Evolutionary conservation across 2,329 filamentous ascomycete genomes (phyloP).

Genomic region (Nothophoma quercina): DNA sequence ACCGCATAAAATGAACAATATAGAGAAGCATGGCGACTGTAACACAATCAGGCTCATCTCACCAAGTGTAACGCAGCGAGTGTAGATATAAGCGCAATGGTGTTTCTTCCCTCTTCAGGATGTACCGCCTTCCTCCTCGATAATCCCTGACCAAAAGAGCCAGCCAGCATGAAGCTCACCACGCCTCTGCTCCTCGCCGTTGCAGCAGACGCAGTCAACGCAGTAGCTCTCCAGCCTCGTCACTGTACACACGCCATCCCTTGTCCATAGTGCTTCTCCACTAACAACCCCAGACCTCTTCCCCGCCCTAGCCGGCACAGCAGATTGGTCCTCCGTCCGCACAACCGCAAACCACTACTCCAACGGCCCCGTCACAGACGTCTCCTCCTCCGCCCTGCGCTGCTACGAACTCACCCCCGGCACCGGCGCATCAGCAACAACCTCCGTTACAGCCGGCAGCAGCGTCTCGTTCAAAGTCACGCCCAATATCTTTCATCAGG

Average conservation of each 20-base stretch:
- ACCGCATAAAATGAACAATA: slow-evolving; percentile 34
- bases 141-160: background rate
- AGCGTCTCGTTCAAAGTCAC: slow-evolving; percentile 43
- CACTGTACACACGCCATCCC: slow-evolving; percentile 22
- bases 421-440: slow-evolving; percentile 23
- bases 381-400: slow-evolving; percentile 40
- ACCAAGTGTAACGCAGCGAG: slow-evolving; percentile 6
- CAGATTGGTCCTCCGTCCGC: slow-evolving; percentile 44
- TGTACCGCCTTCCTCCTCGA: background rate
- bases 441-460: slow-evolving; percentile 40
- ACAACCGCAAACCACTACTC: slow-evolving; percentile 42
- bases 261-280: background rate
- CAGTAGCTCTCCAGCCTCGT: slow-evolving; percentile 35
- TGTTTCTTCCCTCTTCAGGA: background rate
- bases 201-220: slow-evolving; percentile 27
- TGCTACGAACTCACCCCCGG: slow-evolving; percentile 43
- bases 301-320: slow-evolving; percentile 26
- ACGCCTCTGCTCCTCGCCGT: slow-evolving; percentile 29
- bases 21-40: slow-evolving; percentile 12
- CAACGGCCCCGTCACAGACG: slow-evolving; percentile 41
- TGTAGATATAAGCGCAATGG: slow-evolving; percentile 13
- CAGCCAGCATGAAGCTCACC: slow-evolving; percentile 35
- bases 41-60: slow-evolving; percentile 12
- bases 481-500: slow-evolving; percentile 44
- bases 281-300: slow-evolving; percentile 31